Percentiles rank a stretch among this genome's conserved stretches.
phyloP scores from a whole-genome alignment of 768 basidiomycete genomes.

The Coprinellus micaceus region DNA sequence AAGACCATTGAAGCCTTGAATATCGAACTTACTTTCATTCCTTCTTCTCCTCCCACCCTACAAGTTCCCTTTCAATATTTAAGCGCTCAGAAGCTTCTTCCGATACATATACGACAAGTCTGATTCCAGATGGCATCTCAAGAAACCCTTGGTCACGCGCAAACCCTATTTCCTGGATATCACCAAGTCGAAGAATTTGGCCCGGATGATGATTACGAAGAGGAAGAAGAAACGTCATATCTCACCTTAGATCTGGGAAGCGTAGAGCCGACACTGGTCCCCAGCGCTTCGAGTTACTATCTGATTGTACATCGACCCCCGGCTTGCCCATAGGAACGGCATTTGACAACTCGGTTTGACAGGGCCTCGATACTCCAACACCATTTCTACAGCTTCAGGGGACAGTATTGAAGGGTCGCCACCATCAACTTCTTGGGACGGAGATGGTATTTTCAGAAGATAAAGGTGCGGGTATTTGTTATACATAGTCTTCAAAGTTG shows the following conservation, averaged over 20 bases:
- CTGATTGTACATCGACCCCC: conserved; percentile 56
- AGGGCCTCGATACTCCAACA: conserved; percentile 77
- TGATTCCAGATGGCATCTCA: neutral
- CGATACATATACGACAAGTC: too few species aligned
- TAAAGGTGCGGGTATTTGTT: conserved; percentile 41
- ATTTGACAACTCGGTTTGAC: neutral
- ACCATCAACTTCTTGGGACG: conserved; percentile 67
- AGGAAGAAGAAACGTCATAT: conserved; percentile 59
- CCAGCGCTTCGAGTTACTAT: conserved; percentile 64
- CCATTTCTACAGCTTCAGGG: conserved; percentile 78
- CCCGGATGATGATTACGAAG: conserved; percentile 63
- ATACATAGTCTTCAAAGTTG: neutral
- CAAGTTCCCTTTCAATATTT: too few species aligned
- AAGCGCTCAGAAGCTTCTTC: too few species aligned
- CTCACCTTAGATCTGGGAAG: conserved; percentile 72
- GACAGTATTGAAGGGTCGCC: conserved; percentile 66
- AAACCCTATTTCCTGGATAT: conserved; percentile 54
- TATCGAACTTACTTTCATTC: too few species aligned
- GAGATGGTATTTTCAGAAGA: conserved; percentile 74
- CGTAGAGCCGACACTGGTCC: conserved; percentile 71
- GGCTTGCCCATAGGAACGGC: neutral
- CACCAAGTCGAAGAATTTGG: conserved; percentile 66
- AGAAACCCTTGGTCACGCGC: neutral
- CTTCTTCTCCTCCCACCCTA: too few species aligned
- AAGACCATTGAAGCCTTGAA: too few species aligned